A percentile compares a stretch with the other conserved stretches of the same genome.
Evolutionary conservation across 305 asterid species (phyloP).

Genomic region (Stenogyne calaminthoides): DNA sequence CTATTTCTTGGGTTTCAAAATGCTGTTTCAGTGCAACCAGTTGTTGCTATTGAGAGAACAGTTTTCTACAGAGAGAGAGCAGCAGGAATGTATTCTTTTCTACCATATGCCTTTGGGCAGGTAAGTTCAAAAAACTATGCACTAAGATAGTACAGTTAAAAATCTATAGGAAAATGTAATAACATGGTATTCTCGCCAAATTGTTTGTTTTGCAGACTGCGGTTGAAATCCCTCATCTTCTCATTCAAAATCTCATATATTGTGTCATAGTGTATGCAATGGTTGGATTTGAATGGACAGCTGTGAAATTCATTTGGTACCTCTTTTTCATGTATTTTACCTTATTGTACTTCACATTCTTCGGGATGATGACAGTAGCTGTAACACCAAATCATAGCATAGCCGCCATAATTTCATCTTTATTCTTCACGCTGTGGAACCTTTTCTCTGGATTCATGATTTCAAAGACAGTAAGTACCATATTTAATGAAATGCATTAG

Average conservation of each 20-base stretch:
- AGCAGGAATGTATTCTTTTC: conserved; percentile 76
- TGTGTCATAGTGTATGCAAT: conserved; percentile 68
- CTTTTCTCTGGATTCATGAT: conserved; percentile 77
- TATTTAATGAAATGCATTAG: not conserved
- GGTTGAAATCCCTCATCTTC: conserved; percentile 65
- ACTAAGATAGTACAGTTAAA: not conserved
- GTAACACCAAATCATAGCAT: conserved; percentile 69
- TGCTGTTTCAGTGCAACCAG: conserved; percentile 70
- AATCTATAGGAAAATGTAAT: not conserved
- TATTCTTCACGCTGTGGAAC: conserved; percentile 70
- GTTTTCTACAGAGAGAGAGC: conserved; percentile 82
- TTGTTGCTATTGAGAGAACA: conserved; percentile 73
- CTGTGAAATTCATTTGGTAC: conserved; percentile 64
- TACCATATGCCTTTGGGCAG: conserved; percentile 77
- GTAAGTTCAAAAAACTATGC: not conserved
- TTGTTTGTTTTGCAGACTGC: conserved; percentile 45
- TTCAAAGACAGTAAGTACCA: conserved; percentile 54
- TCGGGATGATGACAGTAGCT: conserved; percentile 88
- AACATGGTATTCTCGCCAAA: not conserved
- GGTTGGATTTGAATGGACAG: conserved; percentile 77
- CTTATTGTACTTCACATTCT: conserved; percentile 68
- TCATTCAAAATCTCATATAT: conserved; percentile 56
- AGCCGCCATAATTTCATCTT: conserved; percentile 57
- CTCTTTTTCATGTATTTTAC: conserved; percentile 78
- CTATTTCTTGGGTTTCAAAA: conserved; percentile 74